phyloP scores from a whole-genome alignment of 2,329 filamentous ascomycete species.

The Aspergillus neoniger region DNA sequence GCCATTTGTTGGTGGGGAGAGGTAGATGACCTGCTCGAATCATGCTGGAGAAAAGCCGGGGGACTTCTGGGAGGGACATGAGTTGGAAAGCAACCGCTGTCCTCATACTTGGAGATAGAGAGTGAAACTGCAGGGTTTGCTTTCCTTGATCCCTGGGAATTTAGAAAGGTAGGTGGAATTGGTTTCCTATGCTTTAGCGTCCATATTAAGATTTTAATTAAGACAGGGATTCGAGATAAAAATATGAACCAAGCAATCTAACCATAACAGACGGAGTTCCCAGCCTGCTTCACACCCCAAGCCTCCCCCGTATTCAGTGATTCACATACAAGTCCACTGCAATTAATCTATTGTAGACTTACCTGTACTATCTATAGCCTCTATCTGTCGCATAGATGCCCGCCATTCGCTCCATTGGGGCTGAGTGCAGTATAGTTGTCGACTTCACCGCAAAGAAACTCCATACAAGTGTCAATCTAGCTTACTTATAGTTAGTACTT shows the following conservation, averaged over 20 bases:
- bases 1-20: background rate
- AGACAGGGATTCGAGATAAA: background rate
- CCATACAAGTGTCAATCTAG: background rate
- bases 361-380: background rate
- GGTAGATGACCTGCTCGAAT: background rate
- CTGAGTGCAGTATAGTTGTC: background rate
- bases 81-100: background rate
- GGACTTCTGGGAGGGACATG: background rate
- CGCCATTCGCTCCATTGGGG: background rate
- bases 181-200: background rate
- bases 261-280: background rate
- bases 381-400: background rate
- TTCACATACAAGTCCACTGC: background rate
- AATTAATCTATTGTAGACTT: background rate
- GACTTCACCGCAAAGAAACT: background rate
- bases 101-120: background rate
- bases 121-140: background rate
- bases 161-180: background rate
- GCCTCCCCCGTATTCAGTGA: background rate
- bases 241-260: background rate
- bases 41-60: background rate
- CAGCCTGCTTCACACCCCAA: background rate
- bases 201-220: background rate
- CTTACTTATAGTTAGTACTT: background rate
- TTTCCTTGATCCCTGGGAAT: background rate